Percentiles rank a stretch among this genome's conserved stretches.
These are phyloP conservation scores for Calonectria leucothoes DNA, from an alignment of 2,329 filamentous ascomycete genomes.

Conservation along the genomic window DNA sequence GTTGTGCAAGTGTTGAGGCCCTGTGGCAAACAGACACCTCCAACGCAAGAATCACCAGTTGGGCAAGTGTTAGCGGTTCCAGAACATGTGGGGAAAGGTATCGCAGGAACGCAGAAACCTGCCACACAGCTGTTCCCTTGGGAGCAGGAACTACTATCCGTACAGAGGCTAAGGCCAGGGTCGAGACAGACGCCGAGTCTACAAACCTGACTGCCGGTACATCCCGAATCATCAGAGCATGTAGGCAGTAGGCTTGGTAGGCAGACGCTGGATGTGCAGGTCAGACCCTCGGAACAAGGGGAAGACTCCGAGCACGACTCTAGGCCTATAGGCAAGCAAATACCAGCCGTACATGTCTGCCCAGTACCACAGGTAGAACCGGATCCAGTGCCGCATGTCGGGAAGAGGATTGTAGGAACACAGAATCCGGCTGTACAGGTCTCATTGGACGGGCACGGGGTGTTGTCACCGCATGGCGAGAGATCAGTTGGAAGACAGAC, in stretches of 20 bases:
- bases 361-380: not conserved
- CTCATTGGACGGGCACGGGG: not conserved
- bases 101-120: slow-evolving; percentile 5
- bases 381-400: not conserved
- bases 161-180: not conserved
- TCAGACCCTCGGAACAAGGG: not conserved
- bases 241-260: not conserved
- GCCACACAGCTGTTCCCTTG: not conserved
- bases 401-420: not conserved
- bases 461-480: not conserved
- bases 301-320: not conserved
- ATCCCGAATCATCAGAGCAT: not conserved
- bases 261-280: slow-evolving; percentile 4
- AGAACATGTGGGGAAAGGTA: not conserved
- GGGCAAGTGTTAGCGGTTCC: not conserved
- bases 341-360: not conserved
- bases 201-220: not conserved
- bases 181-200: not conserved
- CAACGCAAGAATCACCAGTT: not conserved
- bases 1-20: not conserved
- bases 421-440: slow-evolving; percentile 10
- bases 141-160: not conserved
- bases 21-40: not conserved
- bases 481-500: slow-evolving; percentile 1
- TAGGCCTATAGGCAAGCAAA: not conserved